phyloP scores from a whole-genome alignment of 345 rosid species.

The Heritiera fomes region DNA sequence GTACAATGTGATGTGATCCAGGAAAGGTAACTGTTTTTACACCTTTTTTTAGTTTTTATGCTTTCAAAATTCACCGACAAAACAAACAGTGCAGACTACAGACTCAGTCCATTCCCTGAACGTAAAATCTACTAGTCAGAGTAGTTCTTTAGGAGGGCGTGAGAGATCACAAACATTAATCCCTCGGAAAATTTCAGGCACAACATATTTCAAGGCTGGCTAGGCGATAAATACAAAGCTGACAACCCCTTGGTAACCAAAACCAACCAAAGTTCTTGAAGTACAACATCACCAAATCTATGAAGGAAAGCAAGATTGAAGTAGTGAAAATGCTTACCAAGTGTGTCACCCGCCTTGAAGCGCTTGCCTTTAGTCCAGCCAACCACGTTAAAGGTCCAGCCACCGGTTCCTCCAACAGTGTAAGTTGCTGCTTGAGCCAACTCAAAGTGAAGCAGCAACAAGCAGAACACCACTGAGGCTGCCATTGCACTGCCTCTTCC shows the following conservation, averaged over 20 bases:
- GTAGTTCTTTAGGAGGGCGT: not conserved
- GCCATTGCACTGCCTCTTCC: slow-evolving; percentile 58
- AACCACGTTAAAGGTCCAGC: slow-evolving; percentile 39
- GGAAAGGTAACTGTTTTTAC: not conserved
- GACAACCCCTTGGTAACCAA: not conserved
- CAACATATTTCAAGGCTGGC: not conserved
- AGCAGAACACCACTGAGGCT: slow-evolving; percentile 24
- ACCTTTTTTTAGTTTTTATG: not conserved
- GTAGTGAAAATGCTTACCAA: slow-evolving; percentile 27
- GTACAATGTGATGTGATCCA: too few species aligned
- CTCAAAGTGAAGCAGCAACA: slow-evolving; percentile 32
- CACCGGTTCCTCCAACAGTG: slow-evolving; percentile 44
- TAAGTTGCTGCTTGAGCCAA: slow-evolving; percentile 35
- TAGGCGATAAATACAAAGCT: not conserved
- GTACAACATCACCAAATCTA: not conserved
- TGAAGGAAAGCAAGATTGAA: not conserved
- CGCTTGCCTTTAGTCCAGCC: slow-evolving; percentile 44
- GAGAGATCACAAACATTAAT: not conserved
- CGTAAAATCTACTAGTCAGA: not conserved
- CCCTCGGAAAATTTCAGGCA: not conserved
- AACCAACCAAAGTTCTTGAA: not conserved
- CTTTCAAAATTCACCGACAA: not conserved
- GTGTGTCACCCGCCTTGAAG: slow-evolving; percentile 45
- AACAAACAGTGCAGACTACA: too few species aligned
- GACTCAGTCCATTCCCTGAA: not conserved